Base-by-base conservation (phyloP, 805 yeast species). In the Lachancea sp. region DNA sequence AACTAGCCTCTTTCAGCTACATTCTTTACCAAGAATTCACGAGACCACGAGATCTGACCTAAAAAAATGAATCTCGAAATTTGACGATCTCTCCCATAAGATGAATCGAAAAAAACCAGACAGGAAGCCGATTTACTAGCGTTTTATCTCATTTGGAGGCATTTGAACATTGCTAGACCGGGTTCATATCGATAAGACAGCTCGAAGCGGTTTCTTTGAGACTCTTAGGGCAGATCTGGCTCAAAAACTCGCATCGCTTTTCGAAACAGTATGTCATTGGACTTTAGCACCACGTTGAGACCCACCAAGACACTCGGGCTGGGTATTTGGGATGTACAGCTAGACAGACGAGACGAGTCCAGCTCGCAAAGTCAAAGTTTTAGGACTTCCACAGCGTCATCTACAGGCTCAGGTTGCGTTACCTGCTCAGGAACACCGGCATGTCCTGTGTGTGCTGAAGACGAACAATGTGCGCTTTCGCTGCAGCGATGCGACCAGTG, bases 401-500 rank as follows among this genome's bases (percentile, higher is more conserved):
- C 49, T 12, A 33, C 49, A 12, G 31, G 57, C 1, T 57, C 60
- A 16, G 73, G 73, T 0, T 73, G 78, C 58, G 72, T 73, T 3
- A 42, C 53, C 0, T 75, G 79, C 45, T 53, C 71, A 0, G 48
- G 18, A 16, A 48, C 62, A 1, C 75, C 73, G 9, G 42, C 63
- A 3, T 81, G 86, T 62, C 88, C 86, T 3, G 49, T 49, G 7
- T 84, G 90, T 61, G 64, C 63, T 0, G 56, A 54, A 12, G 73
- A 72, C 49, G 77, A 81, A 57, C 67, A 68, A 52, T 84, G 91
- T 60, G 70, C 66, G 2, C 60, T 74, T 54, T 71, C 84, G 0
- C 64, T 75, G 0, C 79, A 74, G 50, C 71, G 86, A 0, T 83
- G 90, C 58, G 43, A 61, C 2, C 45, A 66, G 39, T 84, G 91